Percentiles rank a stretch among this genome's conserved stretches.
Evolutionary conservation across 2,329 filamentous ascomycete species (phyloP).

Genomic region (Curvularia lunata): DNA sequence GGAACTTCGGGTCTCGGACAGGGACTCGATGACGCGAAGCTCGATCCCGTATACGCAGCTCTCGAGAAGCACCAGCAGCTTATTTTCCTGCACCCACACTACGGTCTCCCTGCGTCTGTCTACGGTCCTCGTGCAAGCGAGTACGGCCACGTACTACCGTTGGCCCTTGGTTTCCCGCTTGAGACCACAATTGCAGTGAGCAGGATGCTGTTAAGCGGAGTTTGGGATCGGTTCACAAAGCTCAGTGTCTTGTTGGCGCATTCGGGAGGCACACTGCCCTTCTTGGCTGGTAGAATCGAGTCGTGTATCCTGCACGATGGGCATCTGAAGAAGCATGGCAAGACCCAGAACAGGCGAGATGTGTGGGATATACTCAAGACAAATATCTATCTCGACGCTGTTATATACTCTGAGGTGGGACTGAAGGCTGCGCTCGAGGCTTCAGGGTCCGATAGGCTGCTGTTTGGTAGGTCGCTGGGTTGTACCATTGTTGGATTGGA

Average conservation of each 20-base stretch:
- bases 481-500: background rate
- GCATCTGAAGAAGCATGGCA: slow-evolving; percentile 70
- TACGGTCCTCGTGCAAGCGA: slow-evolving; percentile 75
- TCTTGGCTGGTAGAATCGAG: slow-evolving; percentile 86
- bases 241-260: slow-evolving; percentile 83
- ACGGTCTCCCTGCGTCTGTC: slow-evolving; percentile 80
- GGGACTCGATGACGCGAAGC: slow-evolving; percentile 76
- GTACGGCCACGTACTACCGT: slow-evolving; percentile 86
- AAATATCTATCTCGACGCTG: slow-evolving; percentile 88
- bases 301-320: slow-evolving; percentile 85
- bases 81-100: slow-evolving; percentile 90
- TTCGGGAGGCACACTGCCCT: slow-evolving; percentile 86
- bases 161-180: slow-evolving; percentile 86
- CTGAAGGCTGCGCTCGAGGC: slow-evolving; percentile 73
- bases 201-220: slow-evolving; percentile 83
- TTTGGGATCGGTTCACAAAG: slow-evolving; percentile 76
- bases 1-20: slow-evolving; percentile 81
- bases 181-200: slow-evolving; percentile 92
- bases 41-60: slow-evolving; percentile 75
- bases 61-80: slow-evolving; percentile 69
- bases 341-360: slow-evolving; percentile 61
- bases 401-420: slow-evolving; percentile 79
- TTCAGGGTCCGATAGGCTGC: slow-evolving; percentile 69
- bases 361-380: slow-evolving; percentile 71
- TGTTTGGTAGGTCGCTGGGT: slow-evolving; percentile 67